Evolutionary conservation across 2,329 filamentous ascomycete species (phyloP), one percentile per base, ranked within the genome.

Genomic region (Biscogniauxia sp.): DNA sequence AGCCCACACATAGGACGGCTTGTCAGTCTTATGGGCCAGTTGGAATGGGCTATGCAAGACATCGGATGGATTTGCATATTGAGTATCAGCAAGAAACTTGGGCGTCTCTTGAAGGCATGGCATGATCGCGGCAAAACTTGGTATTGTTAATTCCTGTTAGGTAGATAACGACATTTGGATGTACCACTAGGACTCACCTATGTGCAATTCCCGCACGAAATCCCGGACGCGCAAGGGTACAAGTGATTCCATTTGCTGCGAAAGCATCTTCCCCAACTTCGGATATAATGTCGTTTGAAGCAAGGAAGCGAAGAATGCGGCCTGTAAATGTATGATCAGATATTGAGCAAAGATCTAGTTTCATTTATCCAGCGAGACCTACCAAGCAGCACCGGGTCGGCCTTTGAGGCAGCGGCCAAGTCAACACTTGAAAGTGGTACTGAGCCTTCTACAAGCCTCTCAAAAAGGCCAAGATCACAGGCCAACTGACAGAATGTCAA

Each of bases 1-100:
- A 11, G 57, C 57, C 62, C 64, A 68, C 6, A 45, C 58, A 17
- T 61, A 63, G 2, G 62, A 53, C 2, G 61, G 64, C 28, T 54
- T 60, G 23, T 66, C 59, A 11, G 66, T 69, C 15, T 64, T 51
- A 25, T 58, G 54, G 15, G 57, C 62, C 9, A 51, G 28, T 53
- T 64, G 62, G 45, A 64, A 62, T 2, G 62, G 37, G 25, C 54
- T 61, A 25, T 57, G 26, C 15, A 55, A 25, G 41, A 58, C 61
- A 19, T 60, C 49, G 45, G 32, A 45, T 5, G 55, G 56, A 20
- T 64, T 60, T 8, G 15, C 26, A 25, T 64, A 62, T 2, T 25
- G 45, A 9, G 54, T 61, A 19, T 57, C 54, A 20, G 57, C 57
- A 2, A 62, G 60, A 49, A 59, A 62, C 11, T 53, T 41, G 17